phyloP scores from a whole-genome alignment of 345 rosid genomes.

The Cardamine resedifolia region DNA sequence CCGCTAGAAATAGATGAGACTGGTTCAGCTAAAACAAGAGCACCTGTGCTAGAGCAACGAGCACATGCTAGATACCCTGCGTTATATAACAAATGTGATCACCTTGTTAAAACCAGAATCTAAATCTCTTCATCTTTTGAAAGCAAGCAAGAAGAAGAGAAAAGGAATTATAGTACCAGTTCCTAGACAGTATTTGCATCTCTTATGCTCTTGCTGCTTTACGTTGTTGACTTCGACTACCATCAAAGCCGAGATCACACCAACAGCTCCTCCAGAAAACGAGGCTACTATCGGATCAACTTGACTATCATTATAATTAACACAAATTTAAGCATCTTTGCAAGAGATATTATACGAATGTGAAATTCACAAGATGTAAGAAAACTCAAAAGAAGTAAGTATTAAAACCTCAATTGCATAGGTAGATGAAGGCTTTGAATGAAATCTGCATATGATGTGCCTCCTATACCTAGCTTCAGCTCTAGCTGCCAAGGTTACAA shows the following conservation, averaged over 20 bases:
- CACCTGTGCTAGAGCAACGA: conserved; percentile 86
- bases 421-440: conserved; percentile 75
- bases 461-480: conserved; percentile 91
- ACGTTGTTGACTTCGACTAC: conserved; percentile 96
- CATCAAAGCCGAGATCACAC: conserved; percentile 96
- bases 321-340: conserved; percentile 6
- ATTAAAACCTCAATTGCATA: conserved; percentile 77
- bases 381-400: not conserved
- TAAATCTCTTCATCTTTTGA: not conserved
- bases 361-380: not conserved
- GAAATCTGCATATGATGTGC: conserved; percentile 89
- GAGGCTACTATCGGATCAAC: conserved; percentile 99
- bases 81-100: conserved; percentile 8
- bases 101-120: not conserved
- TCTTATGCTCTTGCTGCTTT: conserved; percentile 87
- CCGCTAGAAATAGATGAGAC: conserved; percentile 56
- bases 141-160: not conserved
- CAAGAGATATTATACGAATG: not conserved
- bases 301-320: conserved; percentile 51
- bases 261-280: conserved; percentile 98
- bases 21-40: conserved; percentile 67
- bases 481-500: conserved; percentile 58
- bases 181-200: conserved; percentile 99
- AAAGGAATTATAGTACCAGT: conserved; percentile 52
- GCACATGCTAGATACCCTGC: conserved; percentile 98